Base-by-base conservation (phyloP, 2,329 filamentous ascomycete genomes). In the Verticillium zaregamsianum region DNA sequence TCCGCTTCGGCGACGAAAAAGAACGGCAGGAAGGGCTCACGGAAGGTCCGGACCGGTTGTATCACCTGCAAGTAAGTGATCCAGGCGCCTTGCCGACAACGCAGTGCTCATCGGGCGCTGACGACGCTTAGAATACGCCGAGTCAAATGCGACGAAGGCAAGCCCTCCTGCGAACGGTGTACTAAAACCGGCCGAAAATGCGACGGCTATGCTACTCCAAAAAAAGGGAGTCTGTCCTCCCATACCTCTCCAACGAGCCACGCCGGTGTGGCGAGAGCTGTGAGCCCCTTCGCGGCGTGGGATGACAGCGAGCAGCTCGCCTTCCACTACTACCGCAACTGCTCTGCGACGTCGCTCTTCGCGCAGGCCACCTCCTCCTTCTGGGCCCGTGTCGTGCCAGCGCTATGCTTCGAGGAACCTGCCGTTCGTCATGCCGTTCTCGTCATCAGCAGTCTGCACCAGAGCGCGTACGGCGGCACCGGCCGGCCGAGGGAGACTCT, bases 101-200 rank as follows among this genome's bases (percentile, higher is more conserved):
- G 9, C 20, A 7, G 11, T n/a, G 5, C 12, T 7, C 12, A n/a
- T 17, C 14, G n/a, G 11, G 3, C n/a, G 45, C 45, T 52, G 20
- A 52, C 17, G 8, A 23, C 4, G n/a, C 37, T 7, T 12, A 85
- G 82, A 71, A 78, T 82, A 35, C 80, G 83, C 58, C 81, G 82
- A 61, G 79, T 86, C 59, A 86, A 86, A 69, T 86, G 83, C 68
- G 83, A 85, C 64, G 83, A 86, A 71, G 73, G 71, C 20, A 84
- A 81, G 61, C 83, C 83, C 1, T 73, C 70, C 45, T 87, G 84
- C 65, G 70, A 78, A 39, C 79, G 82, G 61, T 86, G 84, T 67
- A 78, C 77, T 37, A 82, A 79, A 61, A 85, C 83, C 3, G 82
- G 84, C 14, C 78, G 84, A 59, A 80, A 77, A 65, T 86, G 84